phyloP scores from a whole-genome alignment of 2,329 filamentous ascomycete genomes.

The Ophiostoma tasmaniense region DNA sequence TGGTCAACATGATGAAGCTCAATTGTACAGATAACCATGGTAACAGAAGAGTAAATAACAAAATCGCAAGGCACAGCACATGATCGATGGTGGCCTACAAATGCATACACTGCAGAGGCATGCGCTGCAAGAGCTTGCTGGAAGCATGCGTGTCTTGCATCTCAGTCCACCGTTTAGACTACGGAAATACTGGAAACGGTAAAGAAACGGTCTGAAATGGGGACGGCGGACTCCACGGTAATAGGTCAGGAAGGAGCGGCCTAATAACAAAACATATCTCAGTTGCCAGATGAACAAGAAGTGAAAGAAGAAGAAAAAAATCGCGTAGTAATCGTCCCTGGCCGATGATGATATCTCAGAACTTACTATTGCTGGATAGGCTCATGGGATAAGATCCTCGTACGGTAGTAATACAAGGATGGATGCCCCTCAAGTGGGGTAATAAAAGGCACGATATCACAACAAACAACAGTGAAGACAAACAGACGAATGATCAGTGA shows the following conservation, averaged over 20 bases:
- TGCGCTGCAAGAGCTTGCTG: background rate
- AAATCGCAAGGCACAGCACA: background rate
- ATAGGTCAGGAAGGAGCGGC: too few species aligned
- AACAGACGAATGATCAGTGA: background rate
- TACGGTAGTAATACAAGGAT: background rate
- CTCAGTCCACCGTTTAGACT: background rate
- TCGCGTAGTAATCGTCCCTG: background rate
- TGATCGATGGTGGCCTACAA: background rate
- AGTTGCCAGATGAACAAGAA: background rate
- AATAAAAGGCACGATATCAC: constrained; percentile 11
- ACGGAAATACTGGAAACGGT: background rate
- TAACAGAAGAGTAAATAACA: background rate
- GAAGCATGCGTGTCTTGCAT: background rate
- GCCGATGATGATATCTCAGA: background rate
- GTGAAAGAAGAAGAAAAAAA: background rate
- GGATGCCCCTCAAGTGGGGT: background rate
- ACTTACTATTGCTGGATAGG: background rate
- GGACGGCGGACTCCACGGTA: too few species aligned
- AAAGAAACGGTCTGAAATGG: background rate
- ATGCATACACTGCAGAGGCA: background rate
- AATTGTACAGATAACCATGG: background rate
- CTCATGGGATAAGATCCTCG: background rate
- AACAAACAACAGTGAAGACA: constrained; percentile 10
- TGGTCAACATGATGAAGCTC: background rate
- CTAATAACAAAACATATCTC: background rate